Base-by-base conservation (phyloP, 2,329 filamentous ascomycete species). In the Fusarium piperis region DNA sequence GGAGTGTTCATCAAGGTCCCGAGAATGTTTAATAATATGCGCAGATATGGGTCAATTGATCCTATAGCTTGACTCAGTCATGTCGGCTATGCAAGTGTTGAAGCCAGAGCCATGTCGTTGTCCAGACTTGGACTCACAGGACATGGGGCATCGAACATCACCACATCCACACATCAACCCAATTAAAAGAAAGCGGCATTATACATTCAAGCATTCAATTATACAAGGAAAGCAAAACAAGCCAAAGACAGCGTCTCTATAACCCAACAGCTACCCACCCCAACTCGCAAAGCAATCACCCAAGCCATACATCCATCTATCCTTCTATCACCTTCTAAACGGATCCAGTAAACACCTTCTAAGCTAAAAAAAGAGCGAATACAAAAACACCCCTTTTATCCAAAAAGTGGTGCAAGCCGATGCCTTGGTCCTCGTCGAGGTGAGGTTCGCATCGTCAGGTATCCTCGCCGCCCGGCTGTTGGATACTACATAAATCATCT, bases 1-100 rank as follows among this genome's bases (percentile, higher is more conserved):
- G 67, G 63, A 57, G 12, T 20, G 6, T 59, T 70, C 36, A 61
- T 48, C 59, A 67, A 28, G 46, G 56, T 48, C 28, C 7, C 9
- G 16, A 3, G 28, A 5, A 32, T 32, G 4, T 16, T 10, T 26
- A 6, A n/a, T 23, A 46, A 13, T 15, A 30, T 20, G 16, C 18
- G 35, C 51, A 57, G 2, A n/a, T 28, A 23, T 52, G 5, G 53
- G 12, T 23, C 3, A 32, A 41, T 48, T 46, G 16, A 2, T 39
- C 20, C 35, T 51, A 6, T 18, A 13, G 1, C 26, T 38, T 36
- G 2, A 3, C 28, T 15, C 6, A 12, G 33, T 36, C 28, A 18
- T 12, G 2, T 56, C 33, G 7, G 20, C 16, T 20, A n/a, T 12
- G 51, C 13, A 35, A 8, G 18, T 10, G 18, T 16, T 20, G 30